Base-by-base conservation (phyloP, 1,139 yeast species). In the Yamadazyma conglobata region DNA sequence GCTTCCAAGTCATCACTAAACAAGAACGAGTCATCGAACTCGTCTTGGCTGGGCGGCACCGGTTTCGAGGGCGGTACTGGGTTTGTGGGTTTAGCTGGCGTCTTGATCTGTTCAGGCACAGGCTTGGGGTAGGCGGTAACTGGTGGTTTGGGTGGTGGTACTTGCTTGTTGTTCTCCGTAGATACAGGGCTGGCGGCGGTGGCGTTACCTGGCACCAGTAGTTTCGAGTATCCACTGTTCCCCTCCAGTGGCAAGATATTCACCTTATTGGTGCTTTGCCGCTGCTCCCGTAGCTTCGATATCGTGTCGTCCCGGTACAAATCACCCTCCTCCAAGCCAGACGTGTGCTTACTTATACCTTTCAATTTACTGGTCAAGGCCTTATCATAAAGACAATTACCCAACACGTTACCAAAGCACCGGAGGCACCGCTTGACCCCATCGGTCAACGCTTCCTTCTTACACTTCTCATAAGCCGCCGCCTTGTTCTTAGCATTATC, bases 371-470 rank as follows among this genome's bases (percentile, higher is more conserved):
- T 64, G 17, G 79, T 52, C 35, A 78, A 79, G 27, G 74, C 75
- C 47, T 79, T 78, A 50, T 83, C 93, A 47, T 83, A 83, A 12
- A 83, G 67, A 53, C 93, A 83, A 48, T 83, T 83, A 1, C 93
- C 93, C 48, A 83, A 57, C 0, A 85, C 85, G 50, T 82, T 82
- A 25, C 94, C 94, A 54, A 81, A 84, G 38, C 84, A 79, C 47
- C 93, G 66, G 39, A 84, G 63, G 19, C 89, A 82, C 39, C 94
- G 60, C 50, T 84, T 84, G 45, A 83, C 56, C 0, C 85, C 94
- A 57, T 84, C 94, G 0, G 94, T 84, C 30, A 79, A 75, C 0
- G 93, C 91, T 42, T 85, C 89, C 45, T 84, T 84, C 50, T 79
- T 80, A 37, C 89, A 82, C 45, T 83, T 81, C 47, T 83, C 94